These are phyloP conservation scores for Russula foetens DNA, from an alignment of 768 basidiomycete genomes.

Conservation along the genomic window DNA sequence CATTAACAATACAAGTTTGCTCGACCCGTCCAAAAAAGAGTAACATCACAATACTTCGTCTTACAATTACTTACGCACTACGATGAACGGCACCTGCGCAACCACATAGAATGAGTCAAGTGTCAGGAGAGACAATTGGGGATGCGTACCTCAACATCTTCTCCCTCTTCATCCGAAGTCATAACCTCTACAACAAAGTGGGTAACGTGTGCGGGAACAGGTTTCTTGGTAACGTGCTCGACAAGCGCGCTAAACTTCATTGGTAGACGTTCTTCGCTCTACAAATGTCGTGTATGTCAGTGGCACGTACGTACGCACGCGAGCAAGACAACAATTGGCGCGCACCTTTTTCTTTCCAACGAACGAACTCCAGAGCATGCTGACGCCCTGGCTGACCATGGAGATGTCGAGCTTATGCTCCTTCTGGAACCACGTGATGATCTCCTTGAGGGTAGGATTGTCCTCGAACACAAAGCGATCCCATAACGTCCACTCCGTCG, in stretches of 20 bases:
- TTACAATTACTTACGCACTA: constrained; percentile 49
- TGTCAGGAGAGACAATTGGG: not conserved
- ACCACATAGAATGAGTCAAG: constrained; percentile 1
- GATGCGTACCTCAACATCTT: constrained; percentile 81
- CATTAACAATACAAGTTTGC: not conserved
- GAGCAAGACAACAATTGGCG: constrained; percentile 6
- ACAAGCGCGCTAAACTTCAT: constrained; percentile 91
- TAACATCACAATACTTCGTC: constrained; percentile 6
- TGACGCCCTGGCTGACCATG: constrained; percentile 97
- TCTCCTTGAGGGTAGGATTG: constrained; percentile 81
- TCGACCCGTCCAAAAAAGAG: not conserved
- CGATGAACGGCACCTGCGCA: constrained; percentile 71
- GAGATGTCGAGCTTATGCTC: constrained; percentile 81
- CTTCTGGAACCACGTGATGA: constrained; percentile 76
- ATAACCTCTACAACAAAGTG: constrained; percentile 91
- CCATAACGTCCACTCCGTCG: constrained; percentile 95
- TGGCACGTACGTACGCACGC: not conserved
- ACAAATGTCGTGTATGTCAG: not conserved
- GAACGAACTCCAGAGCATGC: constrained; percentile 97
- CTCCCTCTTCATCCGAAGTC: constrained; percentile 85
- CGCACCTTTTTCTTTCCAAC: constrained; percentile 87
- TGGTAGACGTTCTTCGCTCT: constrained; percentile 82
- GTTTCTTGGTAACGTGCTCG: constrained; percentile 91
- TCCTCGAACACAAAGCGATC: constrained; percentile 91
- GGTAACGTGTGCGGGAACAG: constrained; percentile 73